phyloP scores from a whole-genome alignment of 371 early-diverging fungal genomes.

The Mucor lusitanicus region DNA sequence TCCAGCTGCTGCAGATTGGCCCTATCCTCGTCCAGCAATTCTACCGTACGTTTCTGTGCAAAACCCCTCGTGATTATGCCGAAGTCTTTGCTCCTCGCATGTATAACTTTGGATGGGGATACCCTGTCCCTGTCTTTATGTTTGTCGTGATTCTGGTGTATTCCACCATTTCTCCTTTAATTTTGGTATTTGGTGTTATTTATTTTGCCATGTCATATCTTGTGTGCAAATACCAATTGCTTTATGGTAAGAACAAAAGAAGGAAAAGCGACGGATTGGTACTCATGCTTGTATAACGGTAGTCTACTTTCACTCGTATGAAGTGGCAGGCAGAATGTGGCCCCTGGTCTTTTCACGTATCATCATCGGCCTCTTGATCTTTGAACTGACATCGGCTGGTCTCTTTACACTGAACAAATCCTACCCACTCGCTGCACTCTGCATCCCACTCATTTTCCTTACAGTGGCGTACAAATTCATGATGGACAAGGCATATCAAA shows the following conservation, averaged over 20 bases:
- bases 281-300: background rate
- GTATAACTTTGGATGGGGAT: constrained; percentile 70
- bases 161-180: constrained; percentile 81
- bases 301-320: constrained; percentile 81
- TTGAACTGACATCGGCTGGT: constrained; percentile 78
- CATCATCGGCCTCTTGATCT: constrained; percentile 72
- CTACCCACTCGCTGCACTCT: constrained; percentile 45
- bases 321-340: constrained; percentile 78
- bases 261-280: background rate
- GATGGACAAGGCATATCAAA: constrained; percentile 59
- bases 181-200: constrained; percentile 73
- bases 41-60: constrained; percentile 52
- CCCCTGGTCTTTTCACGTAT: constrained; percentile 75
- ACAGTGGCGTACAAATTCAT: constrained; percentile 59
- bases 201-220: constrained; percentile 75
- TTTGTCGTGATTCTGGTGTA: constrained; percentile 79
- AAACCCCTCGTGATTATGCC: constrained; percentile 70
- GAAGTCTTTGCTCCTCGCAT: constrained; percentile 65
- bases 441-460: constrained; percentile 51
- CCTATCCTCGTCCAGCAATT: constrained; percentile 59
- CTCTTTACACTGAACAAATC: constrained; percentile 67
- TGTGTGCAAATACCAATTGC: constrained; percentile 73
- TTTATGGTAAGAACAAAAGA: constrained; percentile 73
- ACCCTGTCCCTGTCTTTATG: constrained; percentile 71
- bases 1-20: constrained; percentile 65